Base-by-base conservation (phyloP, 495 filamentous ascomycete genomes). In the Aspergillus nidulans region DNA sequence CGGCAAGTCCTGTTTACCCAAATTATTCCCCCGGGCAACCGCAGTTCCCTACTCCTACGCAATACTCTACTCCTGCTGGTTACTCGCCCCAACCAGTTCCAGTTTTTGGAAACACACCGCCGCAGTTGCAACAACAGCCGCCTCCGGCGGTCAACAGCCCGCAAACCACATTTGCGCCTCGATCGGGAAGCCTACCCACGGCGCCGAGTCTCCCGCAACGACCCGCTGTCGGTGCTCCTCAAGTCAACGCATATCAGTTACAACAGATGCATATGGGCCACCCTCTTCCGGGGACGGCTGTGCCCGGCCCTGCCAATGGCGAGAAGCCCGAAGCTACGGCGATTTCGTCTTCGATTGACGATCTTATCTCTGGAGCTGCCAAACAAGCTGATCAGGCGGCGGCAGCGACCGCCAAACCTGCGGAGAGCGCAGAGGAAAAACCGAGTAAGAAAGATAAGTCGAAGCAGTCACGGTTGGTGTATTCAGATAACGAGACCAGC, bases 401-500 rank as follows among this genome's bases (percentile, higher is more conserved):
- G 16, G 61, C 62, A 16, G 59, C 59, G 39, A 51, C 62, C 5
- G 32, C 65, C 16, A 63, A 63, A 58, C 30, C 67, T 10, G 61
- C 68, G 18, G 71, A 70, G 21, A 47, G 66, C 4, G 51, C 56
- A 8, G 74, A 69, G 53, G 80, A 89, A 65, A 88, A 89, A 73
- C 69, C 67, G 38, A 50, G 57, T 45, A 87, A 86, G 73, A 78
- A 80, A 64, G 84, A 87, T 39, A 88, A 88, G 69, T 72, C 85
- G 15, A 89, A 89, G 75, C 76, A 69, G 36, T 72, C 78, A 53
- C 84, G 85, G 64, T 81, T 95, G 80, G 75, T 94, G 5, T 94
- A 91, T 71, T 84, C 81, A 39, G 87, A 91, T 65, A 82, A 86
- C 41, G 86, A 88, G 42, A 75, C 82, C 63, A 91, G 88, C 60